Base-by-base conservation (phyloP, 148 eudicot genomes). In the Drosera capensis region DNA sequence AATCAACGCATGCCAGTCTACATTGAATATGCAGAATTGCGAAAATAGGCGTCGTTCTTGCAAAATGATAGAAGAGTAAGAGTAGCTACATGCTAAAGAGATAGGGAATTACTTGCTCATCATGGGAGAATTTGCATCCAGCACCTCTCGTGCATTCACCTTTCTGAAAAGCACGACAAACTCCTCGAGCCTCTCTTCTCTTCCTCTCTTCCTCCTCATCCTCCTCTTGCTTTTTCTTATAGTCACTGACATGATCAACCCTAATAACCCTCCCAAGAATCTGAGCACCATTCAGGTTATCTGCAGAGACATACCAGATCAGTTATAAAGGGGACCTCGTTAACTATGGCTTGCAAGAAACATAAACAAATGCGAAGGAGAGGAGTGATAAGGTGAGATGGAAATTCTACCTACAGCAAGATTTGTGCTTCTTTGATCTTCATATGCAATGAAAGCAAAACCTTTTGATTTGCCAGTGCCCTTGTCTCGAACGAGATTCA, bases 221-320 rank as follows among this genome's bases (percentile, higher is more conserved):
- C 62, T 90, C 97, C 66, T 90, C 97, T 53, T 90, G 84, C 65
- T 71, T 78, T 80, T 84, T 90, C 56, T 80, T 90, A 54, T 90
- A 84, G 13, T 84, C 78, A 34, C 23, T 67, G 41, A 75, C 84
- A 57, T 90, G 97, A 63, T 90, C 97, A 28, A 90, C 97, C 63
- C 97, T 75, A 46, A 90, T 69, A 8, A 50, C 78, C 54, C 97
- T 65, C 14, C 95, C 95, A 43, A 75, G 64, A 58, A 90, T 45
- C 60, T 75, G 82, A 40, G 93, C 87, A 20, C 82, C 97, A 64
- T 90, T 90, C 50, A 90, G 56, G 45, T 90, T 90, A 78, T 90
- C 93, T 86, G 60, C 36, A 51, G 24, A 26, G 29, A 62, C 8
- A 17, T n/a, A 14, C 20, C 49, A 23, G 20, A n/a, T 44, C 47